phyloP scores from a whole-genome alignment of 1,284 basidiomycete genomes.

The Naganishia sp. region DNA sequence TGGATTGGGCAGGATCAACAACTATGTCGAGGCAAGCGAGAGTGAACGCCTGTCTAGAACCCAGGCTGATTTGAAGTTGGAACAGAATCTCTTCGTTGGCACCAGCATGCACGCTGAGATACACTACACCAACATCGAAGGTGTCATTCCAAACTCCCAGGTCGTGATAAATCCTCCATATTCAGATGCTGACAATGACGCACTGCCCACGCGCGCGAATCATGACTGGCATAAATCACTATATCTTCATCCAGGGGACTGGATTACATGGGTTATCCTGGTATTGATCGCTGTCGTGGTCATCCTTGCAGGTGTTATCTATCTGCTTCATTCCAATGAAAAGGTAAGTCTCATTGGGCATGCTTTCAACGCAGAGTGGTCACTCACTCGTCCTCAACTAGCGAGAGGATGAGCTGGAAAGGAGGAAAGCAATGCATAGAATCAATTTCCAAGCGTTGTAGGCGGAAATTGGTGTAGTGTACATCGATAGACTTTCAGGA shows the following conservation, averaged over 20 bases:
- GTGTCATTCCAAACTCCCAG: conserved; percentile 95
- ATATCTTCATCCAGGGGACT: conserved; percentile 90
- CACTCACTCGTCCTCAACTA: conserved; percentile 45
- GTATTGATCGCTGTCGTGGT: conserved; percentile 75
- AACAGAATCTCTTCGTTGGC: conserved; percentile 79
- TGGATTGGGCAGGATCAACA: conserved; percentile 97
- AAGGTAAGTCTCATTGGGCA: conserved; percentile 61
- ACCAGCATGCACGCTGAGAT: conserved; percentile 67
- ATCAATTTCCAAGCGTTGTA: conserved; percentile 95
- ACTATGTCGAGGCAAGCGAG: conserved; percentile 79
- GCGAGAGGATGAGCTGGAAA: conserved; percentile 89
- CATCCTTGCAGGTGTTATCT: conserved; percentile 76
- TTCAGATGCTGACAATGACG: conserved; percentile 52
- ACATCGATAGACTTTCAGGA: not conserved
- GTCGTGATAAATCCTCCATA: conserved; percentile 85
- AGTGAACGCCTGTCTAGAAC: conserved; percentile 9
- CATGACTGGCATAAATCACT: conserved; percentile 80
- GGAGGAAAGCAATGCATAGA: conserved; percentile 81
- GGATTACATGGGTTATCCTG: conserved; percentile 95
- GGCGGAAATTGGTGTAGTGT: conserved; percentile 23
- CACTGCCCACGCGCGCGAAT: conserved; percentile 17
- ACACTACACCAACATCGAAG: conserved; percentile 88
- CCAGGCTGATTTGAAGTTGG: conserved; percentile 33
- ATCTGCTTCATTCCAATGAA: conserved; percentile 85
- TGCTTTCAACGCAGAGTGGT: not conserved